Conservation (phyloP, 1,284 basidiomycete genomes). For the Irpex sp. region DNA sequence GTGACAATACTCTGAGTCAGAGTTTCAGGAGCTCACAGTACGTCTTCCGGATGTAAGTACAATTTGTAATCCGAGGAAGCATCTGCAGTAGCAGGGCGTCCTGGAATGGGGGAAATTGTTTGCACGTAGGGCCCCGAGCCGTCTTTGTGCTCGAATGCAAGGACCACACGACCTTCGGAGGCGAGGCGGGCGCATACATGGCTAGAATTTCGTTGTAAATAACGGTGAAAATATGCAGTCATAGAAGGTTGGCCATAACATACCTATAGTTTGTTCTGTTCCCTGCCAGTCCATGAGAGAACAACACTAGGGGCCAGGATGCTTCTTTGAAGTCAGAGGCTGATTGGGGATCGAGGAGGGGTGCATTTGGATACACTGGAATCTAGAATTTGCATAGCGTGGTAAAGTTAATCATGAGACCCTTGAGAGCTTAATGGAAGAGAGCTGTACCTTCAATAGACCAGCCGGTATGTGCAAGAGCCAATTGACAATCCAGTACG, state of each 20-base stretch:
- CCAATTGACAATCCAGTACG: conserved; percentile 46
- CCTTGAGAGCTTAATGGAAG: neutral
- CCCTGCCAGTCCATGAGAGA: conserved; percentile 82
- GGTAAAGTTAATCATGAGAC: neutral
- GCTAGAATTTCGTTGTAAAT: conserved; percentile 41
- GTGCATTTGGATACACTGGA: conserved; percentile 44
- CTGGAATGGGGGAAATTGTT: conserved; percentile 26
- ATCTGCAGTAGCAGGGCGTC: conserved; percentile 16
- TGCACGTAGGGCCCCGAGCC: conserved; percentile 56
- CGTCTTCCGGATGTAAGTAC: conserved; percentile 24
- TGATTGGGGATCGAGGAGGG: conserved; percentile 41
- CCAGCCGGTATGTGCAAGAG: conserved; percentile 46
- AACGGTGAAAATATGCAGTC: neutral
- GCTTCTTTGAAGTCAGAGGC: conserved; percentile 3
- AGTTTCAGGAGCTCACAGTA: conserved; percentile 17
- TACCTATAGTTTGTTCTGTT: conserved; percentile 69
- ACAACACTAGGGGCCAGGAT: conserved; percentile 71
- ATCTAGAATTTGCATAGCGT: neutral
- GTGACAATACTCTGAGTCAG: neutral
- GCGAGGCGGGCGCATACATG: conserved; percentile 71
- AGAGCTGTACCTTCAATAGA: conserved; percentile 22
- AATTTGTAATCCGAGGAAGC: conserved; percentile 13
- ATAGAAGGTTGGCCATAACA: neutral
- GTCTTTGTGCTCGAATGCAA: conserved; percentile 77
- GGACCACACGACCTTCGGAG: conserved; percentile 70